Base-by-base conservation (phyloP, 345 rosid genomes). In the Xanthoceras sorbifolium region DNA sequence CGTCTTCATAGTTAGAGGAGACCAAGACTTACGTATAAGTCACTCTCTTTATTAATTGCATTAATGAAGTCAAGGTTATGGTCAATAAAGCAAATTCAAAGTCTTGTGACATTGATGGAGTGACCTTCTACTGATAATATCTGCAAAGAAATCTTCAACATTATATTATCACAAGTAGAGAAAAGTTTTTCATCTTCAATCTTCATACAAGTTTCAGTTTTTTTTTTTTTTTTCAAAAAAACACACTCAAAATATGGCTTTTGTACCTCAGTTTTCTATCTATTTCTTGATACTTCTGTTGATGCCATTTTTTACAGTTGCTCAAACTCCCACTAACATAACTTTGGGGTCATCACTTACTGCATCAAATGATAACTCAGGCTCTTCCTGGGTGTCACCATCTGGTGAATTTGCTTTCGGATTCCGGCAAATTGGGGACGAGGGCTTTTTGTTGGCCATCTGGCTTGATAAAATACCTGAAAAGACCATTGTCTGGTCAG, bases 351-450 rank as follows among this genome's bases (percentile, higher is more conserved):
- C 36, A 7, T 25, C 20, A 3, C 26, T 73, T 22, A n/a, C 60
- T 26, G 76, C 76, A 40, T 28, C 3, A 32, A 50, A 75, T 63
- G 67, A 74, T 28, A 40, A 68, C 18, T 52, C 59, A 20, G 22
- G 59, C 9, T 32, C 44, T n/a, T 3, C 78, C 34, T 76, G 73
- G 59, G 4, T 38, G 15, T 79, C 82, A 2, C 78, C 84, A 12
- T 77, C 84, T 0, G 78, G 85, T 1, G 87, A 86, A 6, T 86
- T 84, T 22, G 82, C 87, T 0, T 82, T 86, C 23, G 85, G 86
- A 9, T 83, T 86, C 75, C 72, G 12, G 20, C 40, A 65, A 57
- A 55, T 81, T 18, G 42, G 31, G 6, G 48, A 52, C 8, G 22
- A 20, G 59, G 59, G 23, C 57, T 79, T 67, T 73, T 64, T 82